A percentile compares a stretch with the other conserved stretches of the same genome.
These are phyloP conservation scores for Cruciata laevipes DNA, from an alignment of 257 asterid genomes.

Conservation along the genomic window DNA sequence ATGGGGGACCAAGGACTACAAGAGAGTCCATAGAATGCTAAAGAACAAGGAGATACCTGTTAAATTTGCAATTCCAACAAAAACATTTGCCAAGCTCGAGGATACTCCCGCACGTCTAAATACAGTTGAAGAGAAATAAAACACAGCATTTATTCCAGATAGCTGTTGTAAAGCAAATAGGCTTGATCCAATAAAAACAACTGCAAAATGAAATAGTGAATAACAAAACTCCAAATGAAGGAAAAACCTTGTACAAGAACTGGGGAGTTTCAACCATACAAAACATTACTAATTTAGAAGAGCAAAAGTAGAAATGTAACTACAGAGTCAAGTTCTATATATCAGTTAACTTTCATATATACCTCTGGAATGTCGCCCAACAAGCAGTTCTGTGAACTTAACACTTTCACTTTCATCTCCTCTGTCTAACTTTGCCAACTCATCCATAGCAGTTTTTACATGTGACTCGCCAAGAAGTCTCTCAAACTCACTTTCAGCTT, in stretches of 20 bases:
- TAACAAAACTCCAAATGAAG: slow-evolving; percentile 28
- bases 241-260: slow-evolving; percentile 14
- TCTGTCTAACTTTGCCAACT: slow-evolving; percentile 64
- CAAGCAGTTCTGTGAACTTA: slow-evolving; percentile 49
- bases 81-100: slow-evolving; percentile 80
- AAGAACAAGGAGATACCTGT: slow-evolving; percentile 33
- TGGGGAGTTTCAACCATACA: slow-evolving; percentile 6
- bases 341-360: slow-evolving; percentile 11
- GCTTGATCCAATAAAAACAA: slow-evolving; percentile 95
- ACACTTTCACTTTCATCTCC: slow-evolving; percentile 56
- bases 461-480: slow-evolving; percentile 73
- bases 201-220: slow-evolving; percentile 75
- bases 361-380: slow-evolving; percentile 86
- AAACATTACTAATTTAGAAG: not conserved
- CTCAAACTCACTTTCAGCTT: slow-evolving; percentile 78
- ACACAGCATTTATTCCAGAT: slow-evolving; percentile 99
- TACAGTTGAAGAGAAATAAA: slow-evolving; percentile 99
- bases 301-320: slow-evolving; percentile 5
- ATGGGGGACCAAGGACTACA: not conserved
- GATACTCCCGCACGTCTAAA: slow-evolving; percentile 97
- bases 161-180: slow-evolving; percentile 99
- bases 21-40: not conserved
- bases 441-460: slow-evolving; percentile 62
- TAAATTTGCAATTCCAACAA: slow-evolving; percentile 66
- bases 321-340: not conserved